Percentiles rank a stretch among this genome's conserved stretches.
phyloP scores from a whole-genome alignment of 345 rosid species.

The Bruguiera sexangula region DNA sequence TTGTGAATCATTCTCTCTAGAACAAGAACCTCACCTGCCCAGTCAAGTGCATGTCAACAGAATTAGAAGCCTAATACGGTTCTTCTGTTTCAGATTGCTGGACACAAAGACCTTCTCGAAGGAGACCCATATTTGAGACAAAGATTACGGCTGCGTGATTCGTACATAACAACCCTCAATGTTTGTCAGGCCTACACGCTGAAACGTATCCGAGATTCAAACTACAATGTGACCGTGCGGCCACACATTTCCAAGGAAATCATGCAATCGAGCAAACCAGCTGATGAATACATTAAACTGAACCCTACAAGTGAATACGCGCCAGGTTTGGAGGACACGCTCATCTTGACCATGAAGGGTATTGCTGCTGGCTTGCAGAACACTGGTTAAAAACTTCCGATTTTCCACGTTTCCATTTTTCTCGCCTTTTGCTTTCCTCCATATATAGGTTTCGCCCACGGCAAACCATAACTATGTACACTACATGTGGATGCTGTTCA shows the following conservation, averaged over 20 bases:
- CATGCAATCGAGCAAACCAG: constrained; percentile 68
- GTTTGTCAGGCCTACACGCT: constrained; percentile 95
- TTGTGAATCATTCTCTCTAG: too few relatives aligned
- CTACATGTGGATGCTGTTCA: neutral
- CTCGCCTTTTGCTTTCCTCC: neutral
- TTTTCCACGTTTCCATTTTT: neutral
- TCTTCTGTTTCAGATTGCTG: constrained; percentile 59
- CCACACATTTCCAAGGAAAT: constrained; percentile 86
- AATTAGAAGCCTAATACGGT: neutral
- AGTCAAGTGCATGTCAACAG: constrained; percentile 20
- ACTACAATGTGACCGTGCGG: constrained; percentile 64
- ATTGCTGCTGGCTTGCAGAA: constrained; percentile 94
- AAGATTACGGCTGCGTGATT: constrained; percentile 89
- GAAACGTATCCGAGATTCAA: constrained; percentile 82
- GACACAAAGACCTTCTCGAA: constrained; percentile 93
- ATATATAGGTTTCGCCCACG: neutral
- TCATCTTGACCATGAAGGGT: constrained; percentile 98
- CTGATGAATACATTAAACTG: constrained; percentile 68
- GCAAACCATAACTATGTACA: neutral
- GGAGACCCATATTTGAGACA: constrained; percentile 94
- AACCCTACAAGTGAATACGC: constrained; percentile 85
- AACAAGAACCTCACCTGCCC: neutral
- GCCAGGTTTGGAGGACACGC: constrained; percentile 94
- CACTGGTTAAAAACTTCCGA: constrained; percentile 57
- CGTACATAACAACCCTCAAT: constrained; percentile 92